Conservation (phyloP, 805 yeast genomes). For the Saturnispora kantuleensis region DNA sequence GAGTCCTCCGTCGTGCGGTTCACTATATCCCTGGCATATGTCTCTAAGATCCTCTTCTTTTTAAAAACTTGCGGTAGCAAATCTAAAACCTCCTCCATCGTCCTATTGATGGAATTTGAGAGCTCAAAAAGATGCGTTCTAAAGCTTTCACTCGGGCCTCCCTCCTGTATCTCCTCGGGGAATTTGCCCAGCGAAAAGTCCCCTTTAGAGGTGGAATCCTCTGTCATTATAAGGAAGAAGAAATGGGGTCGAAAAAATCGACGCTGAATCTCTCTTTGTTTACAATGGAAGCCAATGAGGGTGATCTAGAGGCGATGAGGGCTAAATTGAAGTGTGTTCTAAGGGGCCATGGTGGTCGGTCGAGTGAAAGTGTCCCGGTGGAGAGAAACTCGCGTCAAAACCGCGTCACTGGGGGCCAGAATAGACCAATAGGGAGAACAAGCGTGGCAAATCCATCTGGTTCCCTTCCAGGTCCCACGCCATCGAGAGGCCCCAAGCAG, state of each 20-base stretch:
- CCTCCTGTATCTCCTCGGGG: neutral
- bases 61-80: conserved; percentile 7
- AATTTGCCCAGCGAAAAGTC: neutral
- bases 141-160: neutral
- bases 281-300: neutral
- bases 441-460: neutral
- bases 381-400: neutral
- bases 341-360: conserved; percentile 63
- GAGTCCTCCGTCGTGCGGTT: conserved; percentile 1
- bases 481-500: too few species aligned
- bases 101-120: conserved; percentile 4
- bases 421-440: neutral
- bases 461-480: too few species aligned
- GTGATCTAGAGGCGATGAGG: conserved; percentile 5
- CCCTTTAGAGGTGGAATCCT: neutral
- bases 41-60: conserved; percentile 6
- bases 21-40: conserved; percentile 1
- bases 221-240: neutral
- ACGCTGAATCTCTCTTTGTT: conserved; percentile 1
- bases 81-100: conserved; percentile 4
- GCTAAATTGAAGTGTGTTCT: conserved; percentile 64
- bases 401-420: neutral
- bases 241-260: conserved; percentile 5
- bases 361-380: conserved; percentile 27
- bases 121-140: conserved; percentile 6